A percentile compares a stretch with the other conserved stretches of the same genome.
phyloP scores from a whole-genome alignment of 2,329 filamentous ascomycete genomes.

The Aspergillus spinulosporus region DNA sequence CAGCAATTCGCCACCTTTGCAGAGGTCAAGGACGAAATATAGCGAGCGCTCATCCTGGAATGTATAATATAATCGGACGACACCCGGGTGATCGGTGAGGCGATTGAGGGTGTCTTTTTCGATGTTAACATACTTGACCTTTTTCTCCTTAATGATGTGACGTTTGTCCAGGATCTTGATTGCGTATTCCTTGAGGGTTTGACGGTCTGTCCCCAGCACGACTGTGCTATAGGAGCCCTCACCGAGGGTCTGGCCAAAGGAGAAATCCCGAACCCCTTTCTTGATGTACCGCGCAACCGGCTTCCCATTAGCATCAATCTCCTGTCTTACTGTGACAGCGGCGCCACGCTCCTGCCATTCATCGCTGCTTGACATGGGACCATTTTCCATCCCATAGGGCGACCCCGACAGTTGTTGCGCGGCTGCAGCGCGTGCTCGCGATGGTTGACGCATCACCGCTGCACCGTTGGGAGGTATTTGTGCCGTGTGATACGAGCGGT shows the following conservation, averaged over 20 bases:
- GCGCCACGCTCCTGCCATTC: conserved; percentile 96
- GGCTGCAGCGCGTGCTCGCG: conserved; percentile 62
- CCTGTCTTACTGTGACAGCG: conserved; percentile 77
- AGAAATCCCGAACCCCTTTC: conserved; percentile 96
- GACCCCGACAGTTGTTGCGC: conserved; percentile 40
- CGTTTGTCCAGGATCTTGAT: conserved; percentile 98
- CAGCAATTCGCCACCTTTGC: conserved; percentile 85
- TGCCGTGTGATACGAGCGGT: conserved; percentile 65
- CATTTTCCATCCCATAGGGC: conserved; percentile 59
- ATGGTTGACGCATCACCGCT: conserved; percentile 73
- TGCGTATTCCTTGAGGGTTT: conserved; percentile 92
- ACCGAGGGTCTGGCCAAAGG: conserved; percentile 84
- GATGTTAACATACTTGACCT: conserved; percentile 99
- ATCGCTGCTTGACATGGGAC: conserved; percentile 68
- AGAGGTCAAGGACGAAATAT: conserved; percentile 95
- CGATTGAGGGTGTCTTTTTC: conserved; percentile 98
- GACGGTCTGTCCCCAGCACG: conserved; percentile 85
- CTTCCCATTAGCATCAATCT: conserved; percentile 81
- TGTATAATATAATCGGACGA: conserved; percentile 95
- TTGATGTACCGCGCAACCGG: conserved; percentile 82
- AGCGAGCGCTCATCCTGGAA: conserved; percentile 96
- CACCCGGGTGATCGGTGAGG: conserved; percentile 91
- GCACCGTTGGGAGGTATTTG: conserved; percentile 61
- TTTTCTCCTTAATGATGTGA: conserved; percentile 99
- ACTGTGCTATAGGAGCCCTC: conserved; percentile 99